Evolutionary conservation across 2,329 filamentous ascomycete genomes (phyloP).

Genomic region (Teratosphaeria epicoccoides): DNA sequence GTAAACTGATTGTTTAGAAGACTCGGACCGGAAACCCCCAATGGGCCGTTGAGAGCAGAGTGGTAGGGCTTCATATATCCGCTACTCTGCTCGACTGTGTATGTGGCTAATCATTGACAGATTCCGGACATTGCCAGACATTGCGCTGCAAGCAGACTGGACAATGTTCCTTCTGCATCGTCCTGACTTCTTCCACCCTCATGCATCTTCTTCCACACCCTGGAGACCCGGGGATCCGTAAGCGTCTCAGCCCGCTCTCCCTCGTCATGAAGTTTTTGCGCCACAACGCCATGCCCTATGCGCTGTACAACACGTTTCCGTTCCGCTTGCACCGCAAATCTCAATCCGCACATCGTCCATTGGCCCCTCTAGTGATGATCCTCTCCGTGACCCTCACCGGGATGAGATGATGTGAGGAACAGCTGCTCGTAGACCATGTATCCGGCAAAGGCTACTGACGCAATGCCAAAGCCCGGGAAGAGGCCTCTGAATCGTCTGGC

Average conservation of each 20-base stretch:
- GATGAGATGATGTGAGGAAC: conserved; percentile 59
- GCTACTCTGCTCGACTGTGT: too few species aligned
- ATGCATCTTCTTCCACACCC: too few species aligned
- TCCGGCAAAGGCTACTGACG: conserved; percentile 75
- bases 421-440: conserved; percentile 88
- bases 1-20: too few species aligned
- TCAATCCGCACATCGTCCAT: neutral
- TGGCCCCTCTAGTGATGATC: conserved; percentile 11
- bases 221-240: neutral
- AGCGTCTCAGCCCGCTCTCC: neutral
- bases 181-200: too few species aligned
- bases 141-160: too few species aligned
- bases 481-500: conserved; percentile 78
- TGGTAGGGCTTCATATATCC: too few species aligned
- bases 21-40: too few species aligned
- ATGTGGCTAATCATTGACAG: too few species aligned
- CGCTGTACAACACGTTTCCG: neutral
- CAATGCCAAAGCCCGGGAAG: conserved; percentile 87
- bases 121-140: too few species aligned
- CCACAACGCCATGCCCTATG: neutral
- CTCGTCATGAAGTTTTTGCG: neutral
- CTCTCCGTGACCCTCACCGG: conserved; percentile 16
- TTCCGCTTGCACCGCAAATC: neutral
- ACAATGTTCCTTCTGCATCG: too few species aligned
- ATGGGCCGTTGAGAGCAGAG: too few species aligned